A percentile compares a stretch with the other conserved stretches of the same genome.
Evolutionary conservation across 2,329 filamentous ascomycete genomes (phyloP).

Genomic region (Scorias spongiosa): DNA sequence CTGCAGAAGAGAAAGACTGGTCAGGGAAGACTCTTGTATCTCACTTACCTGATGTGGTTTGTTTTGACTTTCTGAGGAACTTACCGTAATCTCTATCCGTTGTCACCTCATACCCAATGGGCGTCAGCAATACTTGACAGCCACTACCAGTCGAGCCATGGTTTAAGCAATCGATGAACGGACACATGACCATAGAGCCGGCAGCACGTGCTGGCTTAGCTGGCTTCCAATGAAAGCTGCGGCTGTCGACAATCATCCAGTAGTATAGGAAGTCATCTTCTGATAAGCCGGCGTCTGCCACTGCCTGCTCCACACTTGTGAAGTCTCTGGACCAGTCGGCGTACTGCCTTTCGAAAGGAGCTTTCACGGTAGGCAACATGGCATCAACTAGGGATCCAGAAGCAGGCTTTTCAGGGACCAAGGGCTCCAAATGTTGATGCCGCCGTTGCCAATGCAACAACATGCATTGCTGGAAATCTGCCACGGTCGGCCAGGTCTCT

Average conservation of each 20-base stretch:
- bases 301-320: conserved; percentile 4
- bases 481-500: conserved; percentile 41
- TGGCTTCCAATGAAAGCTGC: conserved; percentile 43
- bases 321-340: conserved; percentile 16
- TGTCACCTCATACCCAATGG: conserved; percentile 39
- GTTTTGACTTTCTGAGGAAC: conserved; percentile 1
- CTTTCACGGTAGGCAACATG: conserved; percentile 23
- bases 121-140: conserved; percentile 38
- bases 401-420: not conserved
- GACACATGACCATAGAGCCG: conserved; percentile 54
- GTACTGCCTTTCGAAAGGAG: conserved; percentile 16
- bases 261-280: conserved; percentile 36
- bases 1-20: conserved; percentile 5
- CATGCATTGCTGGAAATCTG: conserved; percentile 44
- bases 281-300: conserved; percentile 8
- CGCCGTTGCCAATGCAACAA: conserved; percentile 38
- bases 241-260: conserved; percentile 46
- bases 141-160: conserved; percentile 28
- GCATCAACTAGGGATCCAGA: conserved; percentile 21
- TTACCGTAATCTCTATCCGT: conserved; percentile 36
- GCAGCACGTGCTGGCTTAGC: conserved; percentile 23
- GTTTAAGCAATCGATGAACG: conserved; percentile 60
- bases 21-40: not conserved
- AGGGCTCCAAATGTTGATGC: not conserved
- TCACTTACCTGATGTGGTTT: not conserved